Evolutionary conservation across 371 early-diverging fungal species (phyloP).

Genomic region (Amoeboaphelidium occidentale): DNA sequence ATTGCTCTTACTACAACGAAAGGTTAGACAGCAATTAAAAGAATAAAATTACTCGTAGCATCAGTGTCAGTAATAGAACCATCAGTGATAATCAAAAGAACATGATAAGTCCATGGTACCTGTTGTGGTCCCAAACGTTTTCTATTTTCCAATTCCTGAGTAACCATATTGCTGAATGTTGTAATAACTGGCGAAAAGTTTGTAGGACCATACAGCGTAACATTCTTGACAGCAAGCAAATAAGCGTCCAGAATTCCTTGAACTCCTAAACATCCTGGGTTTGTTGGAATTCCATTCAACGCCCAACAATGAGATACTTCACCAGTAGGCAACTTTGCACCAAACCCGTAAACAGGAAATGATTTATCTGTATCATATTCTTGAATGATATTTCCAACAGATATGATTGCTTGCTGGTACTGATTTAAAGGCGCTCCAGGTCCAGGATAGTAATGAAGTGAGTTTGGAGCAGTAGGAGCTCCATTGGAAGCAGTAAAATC

Average conservation of each 20-base stretch:
- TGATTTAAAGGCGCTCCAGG: slow-evolving; percentile 13
- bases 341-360: slow-evolving; percentile 20
- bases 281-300: slow-evolving; percentile 15
- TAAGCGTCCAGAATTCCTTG: slow-evolving; percentile 21
- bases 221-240: slow-evolving; percentile 10
- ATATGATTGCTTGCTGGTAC: slow-evolving; percentile 18
- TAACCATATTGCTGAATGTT: slow-evolving; percentile 1
- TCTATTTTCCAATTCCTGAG: background rate
- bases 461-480: slow-evolving; percentile 14
- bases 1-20: slow-evolving; percentile 9
- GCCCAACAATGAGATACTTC: slow-evolving; percentile 19
- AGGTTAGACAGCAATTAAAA: no score
- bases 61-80: no score
- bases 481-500: slow-evolving; percentile 28
- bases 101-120: no score
- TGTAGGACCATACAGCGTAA: slow-evolving; percentile 24
- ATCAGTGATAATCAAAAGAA: no score
- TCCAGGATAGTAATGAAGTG: slow-evolving; percentile 16
- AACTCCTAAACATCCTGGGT: slow-evolving; percentile 22
- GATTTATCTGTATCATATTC: slow-evolving; percentile 2
- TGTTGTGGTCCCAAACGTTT: background rate
- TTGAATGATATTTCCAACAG: slow-evolving; percentile 18
- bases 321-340: slow-evolving; percentile 17
- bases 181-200: slow-evolving; percentile 21
- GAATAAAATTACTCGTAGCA: no score